Base-by-base conservation (phyloP, 768 basidiomycete genomes). In the Tricholoma flavovirens region DNA sequence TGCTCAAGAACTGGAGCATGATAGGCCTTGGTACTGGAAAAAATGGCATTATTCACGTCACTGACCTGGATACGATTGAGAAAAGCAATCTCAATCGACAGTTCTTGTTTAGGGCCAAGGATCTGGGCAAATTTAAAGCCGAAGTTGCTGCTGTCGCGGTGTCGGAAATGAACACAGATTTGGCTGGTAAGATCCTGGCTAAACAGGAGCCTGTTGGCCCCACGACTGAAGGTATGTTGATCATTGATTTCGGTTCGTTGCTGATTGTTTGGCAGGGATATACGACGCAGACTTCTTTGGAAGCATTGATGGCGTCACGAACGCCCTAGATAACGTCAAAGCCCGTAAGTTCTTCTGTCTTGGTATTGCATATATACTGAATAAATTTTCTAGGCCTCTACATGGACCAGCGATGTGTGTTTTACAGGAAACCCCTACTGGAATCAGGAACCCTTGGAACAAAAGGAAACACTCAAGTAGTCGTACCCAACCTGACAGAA, bases 1-100 rank as follows among this genome's bases (percentile, higher is more conserved):
- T 98, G 97, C 75, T 99, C 65, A 99, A 99, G 79, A 99, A 98
- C 72, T 99, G 97, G 97, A 90, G 91, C 61, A 90, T 98, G 93
- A 96, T 98, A 81, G 97, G 97, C 58, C 75, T 99, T 46, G 95
- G 83, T 6, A 82, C 87, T 29, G 91, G 91, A 10, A 76, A 82
- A 14, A 77, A 84, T 40, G 97, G 91, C 9, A 73, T 79, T 51
- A 90, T 99, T 55, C 86, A 95, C 64, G 92, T 98, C 55, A 98
- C 97, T 5, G 97, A 99, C 71, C 72, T 99, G 64, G 97, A 99
- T 71, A 98, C 95, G 29, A 99, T 99, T 68, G 97, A 99, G 77
- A 99, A 99, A 82, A 94, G 91, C 64, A 99, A 99, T 71, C 73
- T 99, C 54, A 99, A 99, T 71, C 78, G 97, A 56, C 97, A 99